phyloP scores from a whole-genome alignment of 495 filamentous ascomycete species.

The Aspergillus taichungensis region DNA sequence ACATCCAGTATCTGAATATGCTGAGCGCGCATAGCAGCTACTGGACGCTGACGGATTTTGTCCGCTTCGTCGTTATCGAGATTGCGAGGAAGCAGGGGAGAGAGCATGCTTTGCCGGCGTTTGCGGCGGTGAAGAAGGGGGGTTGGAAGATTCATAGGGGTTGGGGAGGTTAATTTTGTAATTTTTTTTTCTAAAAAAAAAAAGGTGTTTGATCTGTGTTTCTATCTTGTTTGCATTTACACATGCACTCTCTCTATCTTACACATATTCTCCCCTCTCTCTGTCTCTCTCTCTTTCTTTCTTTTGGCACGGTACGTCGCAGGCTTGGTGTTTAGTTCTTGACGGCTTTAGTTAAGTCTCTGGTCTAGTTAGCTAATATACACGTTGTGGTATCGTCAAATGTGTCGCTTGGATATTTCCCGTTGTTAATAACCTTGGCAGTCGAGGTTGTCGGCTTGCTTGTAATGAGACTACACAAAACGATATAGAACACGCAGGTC shows the following conservation, averaged over 20 bases:
- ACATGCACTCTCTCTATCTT: background rate
- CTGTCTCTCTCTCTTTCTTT: background rate
- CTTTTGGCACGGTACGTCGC: too few species aligned
- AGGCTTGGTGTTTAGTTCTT: too few species aligned
- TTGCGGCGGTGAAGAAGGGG: constrained; percentile 70
- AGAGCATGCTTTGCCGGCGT: constrained; percentile 51
- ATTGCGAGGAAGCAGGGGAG: constrained; percentile 68
- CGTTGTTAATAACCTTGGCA: too few species aligned
- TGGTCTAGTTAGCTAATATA: too few species aligned
- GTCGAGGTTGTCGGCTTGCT: too few species aligned
- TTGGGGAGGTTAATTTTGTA: constrained; percentile 1
- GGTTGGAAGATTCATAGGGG: constrained; percentile 33
- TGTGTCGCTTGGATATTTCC: too few species aligned
- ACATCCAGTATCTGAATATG: constrained; percentile 97
- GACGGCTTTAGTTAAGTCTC: too few species aligned
- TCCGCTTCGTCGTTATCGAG: constrained; percentile 78
- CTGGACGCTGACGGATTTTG: constrained; percentile 79
- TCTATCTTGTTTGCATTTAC: background rate
- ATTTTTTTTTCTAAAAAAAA: constrained; percentile 1
- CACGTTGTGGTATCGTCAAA: too few species aligned
- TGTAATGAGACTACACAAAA: too few species aligned
- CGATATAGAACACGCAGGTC: too few species aligned
- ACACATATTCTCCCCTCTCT: background rate
- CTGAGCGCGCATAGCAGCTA: constrained; percentile 93
- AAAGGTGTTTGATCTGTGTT: too few species aligned